Evolutionary conservation across 352 stramenopile genomes (phyloP).

Genomic region (Thalassiosira ordinaria): DNA sequence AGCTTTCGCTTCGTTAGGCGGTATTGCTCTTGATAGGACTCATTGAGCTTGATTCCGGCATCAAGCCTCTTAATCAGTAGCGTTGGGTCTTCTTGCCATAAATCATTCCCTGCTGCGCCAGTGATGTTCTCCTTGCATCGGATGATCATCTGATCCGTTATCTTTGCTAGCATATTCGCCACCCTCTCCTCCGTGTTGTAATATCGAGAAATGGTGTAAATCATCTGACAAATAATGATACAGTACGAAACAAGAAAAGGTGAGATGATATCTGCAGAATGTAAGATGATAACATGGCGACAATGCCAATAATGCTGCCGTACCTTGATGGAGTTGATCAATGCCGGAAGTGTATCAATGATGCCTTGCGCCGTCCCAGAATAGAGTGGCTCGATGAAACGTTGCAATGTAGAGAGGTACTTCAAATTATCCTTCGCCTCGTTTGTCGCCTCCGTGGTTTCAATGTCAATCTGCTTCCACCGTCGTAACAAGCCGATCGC

Average conservation of each 20-base stretch:
- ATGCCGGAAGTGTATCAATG: conserved; percentile 96
- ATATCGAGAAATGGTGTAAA: conserved; percentile 98
- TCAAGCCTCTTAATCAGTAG: conserved; percentile 94
- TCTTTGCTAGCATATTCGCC: conserved; percentile 96
- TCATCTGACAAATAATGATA: conserved; percentile 88
- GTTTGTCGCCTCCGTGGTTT: conserved; percentile 97
- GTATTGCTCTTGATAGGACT: conserved; percentile 98
- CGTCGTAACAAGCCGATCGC: conserved; percentile 92
- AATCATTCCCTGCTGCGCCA: conserved; percentile 82
- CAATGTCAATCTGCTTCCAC: conserved; percentile 99
- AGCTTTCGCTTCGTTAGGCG: conserved; percentile 97
- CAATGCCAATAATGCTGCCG: conserved; percentile 2
- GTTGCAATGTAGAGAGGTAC: conserved; percentile 98
- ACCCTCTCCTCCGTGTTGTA: conserved; percentile 99
- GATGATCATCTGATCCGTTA: conserved; percentile 98
- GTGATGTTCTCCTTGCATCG: conserved; percentile 96
- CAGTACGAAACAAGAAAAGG: too few relatives aligned
- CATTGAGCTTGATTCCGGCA: conserved; percentile 96
- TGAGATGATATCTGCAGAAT: too few relatives aligned
- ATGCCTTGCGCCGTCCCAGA: conserved; percentile 95
- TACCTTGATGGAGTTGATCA: conserved; percentile 98
- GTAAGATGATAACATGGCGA: too few relatives aligned
- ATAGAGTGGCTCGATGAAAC: conserved; percentile 92
- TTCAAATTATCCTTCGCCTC: conserved; percentile 99
- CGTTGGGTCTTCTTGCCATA: conserved; percentile 95